Evolutionary conservation across 495 filamentous ascomycete species (phyloP), one percentile per base, ranked within the genome.

Genomic region (Massariosphaeria phaeospora): DNA sequence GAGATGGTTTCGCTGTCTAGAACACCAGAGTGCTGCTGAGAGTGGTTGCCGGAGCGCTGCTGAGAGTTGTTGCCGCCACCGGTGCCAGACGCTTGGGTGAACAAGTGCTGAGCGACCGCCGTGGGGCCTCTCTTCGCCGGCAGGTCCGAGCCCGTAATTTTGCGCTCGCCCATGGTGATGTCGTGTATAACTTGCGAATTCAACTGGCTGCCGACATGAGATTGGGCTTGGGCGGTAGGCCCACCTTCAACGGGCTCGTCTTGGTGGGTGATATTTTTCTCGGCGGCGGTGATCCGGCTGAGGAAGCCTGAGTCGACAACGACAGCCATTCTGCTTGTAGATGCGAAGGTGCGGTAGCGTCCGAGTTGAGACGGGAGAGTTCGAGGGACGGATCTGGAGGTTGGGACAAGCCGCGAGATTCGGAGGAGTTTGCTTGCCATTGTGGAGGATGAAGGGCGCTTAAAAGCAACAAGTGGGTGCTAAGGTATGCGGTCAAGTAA

Each of bases 161-260:
- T 24, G 29, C 62, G 52, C 55, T 68, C 66, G 34, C 64, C 66
- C 40, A 64, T 52, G 10, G 64, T 70, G 27, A 68, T 68, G 47
- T 67, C 66, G 42, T 65, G 61, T 6, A 67, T 46, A 34, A 52
- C 57, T 56, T 62, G 38, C 17, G 46, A 31, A 24, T 57, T 60
- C 33, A 66, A 56, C 27, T 52, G 42, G 15, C 65, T 51, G 49
- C 62, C 57, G 20, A 47, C 52, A 24, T 70, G 61, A 8, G 41
- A 48, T 39, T 68, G 67, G 0, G 67, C 66, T 26, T 42, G 45
- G 7, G 66, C 66, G 13, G 66, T 67, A 9, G 61, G 66, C 0
- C 66, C 66, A n/a, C 61, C 64, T 10, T 44, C 8, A 7, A 52
- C 47, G 18, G 55, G 48, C 6, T 36, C 33, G 20, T 47, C 47